Conservation (phyloP, 257 asterid genomes). For the Solanum commersonii region DNA sequence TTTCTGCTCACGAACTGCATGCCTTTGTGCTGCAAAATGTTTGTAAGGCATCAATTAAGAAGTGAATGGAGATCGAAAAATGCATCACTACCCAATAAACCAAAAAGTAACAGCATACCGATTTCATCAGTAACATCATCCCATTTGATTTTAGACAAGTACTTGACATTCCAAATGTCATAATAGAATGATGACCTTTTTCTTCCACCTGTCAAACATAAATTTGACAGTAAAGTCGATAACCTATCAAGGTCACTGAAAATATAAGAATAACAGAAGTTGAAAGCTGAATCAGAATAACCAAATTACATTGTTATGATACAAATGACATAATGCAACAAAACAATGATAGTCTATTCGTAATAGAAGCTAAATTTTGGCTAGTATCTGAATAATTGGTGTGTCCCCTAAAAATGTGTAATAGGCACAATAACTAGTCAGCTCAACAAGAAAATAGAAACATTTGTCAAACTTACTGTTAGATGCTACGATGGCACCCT, state of each 20-base stretch:
- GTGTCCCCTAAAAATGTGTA: not conserved
- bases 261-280: not conserved
- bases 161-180: conserved; percentile 92
- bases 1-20: conserved; percentile 71
- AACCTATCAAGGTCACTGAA: not conserved
- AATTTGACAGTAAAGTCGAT: not conserved
- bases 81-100: not conserved
- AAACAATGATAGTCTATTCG: not conserved
- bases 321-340: not conserved
- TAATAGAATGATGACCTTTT: conserved; percentile 79
- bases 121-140: conserved; percentile 87
- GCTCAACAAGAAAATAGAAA: not conserved
- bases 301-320: not conserved
- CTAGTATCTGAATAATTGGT: not conserved
- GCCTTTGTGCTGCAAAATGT: conserved; percentile 49
- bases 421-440: not conserved
- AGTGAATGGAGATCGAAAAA: not conserved
- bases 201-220: conserved; percentile 60
- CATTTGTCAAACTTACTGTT: not conserved
- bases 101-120: conserved; percentile 26
- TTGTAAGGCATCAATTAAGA: conserved; percentile 2
- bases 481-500: not conserved
- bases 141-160: conserved; percentile 95
- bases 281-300: not conserved
- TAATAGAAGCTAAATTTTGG: not conserved